phyloP scores from a whole-genome alignment of 352 stramenopile genomes.

The Phytophthora rubi region DNA sequence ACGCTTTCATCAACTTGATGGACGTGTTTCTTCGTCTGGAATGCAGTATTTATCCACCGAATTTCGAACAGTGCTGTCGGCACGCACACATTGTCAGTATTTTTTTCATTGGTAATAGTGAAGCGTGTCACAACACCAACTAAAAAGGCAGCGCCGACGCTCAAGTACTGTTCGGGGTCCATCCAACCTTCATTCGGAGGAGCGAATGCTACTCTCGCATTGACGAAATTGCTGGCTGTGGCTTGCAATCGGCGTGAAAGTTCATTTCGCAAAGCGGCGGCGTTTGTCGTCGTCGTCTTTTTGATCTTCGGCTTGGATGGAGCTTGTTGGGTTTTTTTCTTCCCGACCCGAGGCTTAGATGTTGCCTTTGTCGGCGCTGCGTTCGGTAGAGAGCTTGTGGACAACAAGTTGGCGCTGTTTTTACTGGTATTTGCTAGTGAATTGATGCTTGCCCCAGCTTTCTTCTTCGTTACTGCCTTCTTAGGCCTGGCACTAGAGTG shows the following conservation, averaged over 20 bases:
- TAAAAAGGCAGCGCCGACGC: neutral
- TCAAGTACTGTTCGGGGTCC: neutral
- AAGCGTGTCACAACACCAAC: neutral
- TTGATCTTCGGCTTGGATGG: neutral
- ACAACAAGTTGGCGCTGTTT: no score
- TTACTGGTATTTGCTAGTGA: no score
- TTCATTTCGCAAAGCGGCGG: no score
- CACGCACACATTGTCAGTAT: neutral
- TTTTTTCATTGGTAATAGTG: neutral
- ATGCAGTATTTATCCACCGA: neutral
- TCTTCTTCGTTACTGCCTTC: no score
- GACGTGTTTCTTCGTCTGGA: neutral
- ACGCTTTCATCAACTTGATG: neutral
- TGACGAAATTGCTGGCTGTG: neutral
- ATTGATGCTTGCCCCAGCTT: no score
- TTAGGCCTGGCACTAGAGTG: no score
- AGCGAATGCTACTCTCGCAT: conserved; percentile 5
- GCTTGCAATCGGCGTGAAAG: neutral
- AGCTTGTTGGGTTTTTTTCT: neutral
- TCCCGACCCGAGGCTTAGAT: neutral
- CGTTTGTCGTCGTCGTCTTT: no score
- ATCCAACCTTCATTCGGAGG: conserved; percentile 6
- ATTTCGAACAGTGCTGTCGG: neutral
- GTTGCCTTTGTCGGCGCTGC: no score
- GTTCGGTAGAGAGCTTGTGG: no score